Base-by-base conservation (phyloP, 257 asterid species). In the Gardenia jasminoides region DNA sequence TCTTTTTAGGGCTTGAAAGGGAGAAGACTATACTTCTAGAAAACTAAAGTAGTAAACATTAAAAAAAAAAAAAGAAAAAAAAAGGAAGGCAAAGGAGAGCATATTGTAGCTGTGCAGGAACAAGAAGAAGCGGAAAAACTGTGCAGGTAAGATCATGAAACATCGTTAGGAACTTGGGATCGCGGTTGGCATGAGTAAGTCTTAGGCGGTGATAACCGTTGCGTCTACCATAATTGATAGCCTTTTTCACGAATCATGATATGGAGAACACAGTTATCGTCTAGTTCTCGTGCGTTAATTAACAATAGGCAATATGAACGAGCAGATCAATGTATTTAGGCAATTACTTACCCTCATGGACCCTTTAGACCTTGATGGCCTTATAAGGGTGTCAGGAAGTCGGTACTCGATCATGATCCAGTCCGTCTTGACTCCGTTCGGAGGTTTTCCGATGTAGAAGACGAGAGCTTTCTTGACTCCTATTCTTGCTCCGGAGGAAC, bases 321-420 rank as follows among this genome's bases (percentile, higher is more conserved):
- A 62, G 7, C 26, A 62, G 6, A 62, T 62, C 10, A 58, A 58
- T 7, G 7, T 22, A n/a, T 8, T 24, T 24, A 13, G 67, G 16
- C 67, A n/a, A 24, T 10, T 46, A 82, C 90, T 82, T 81, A 91
- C 97, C 80, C 94, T 84, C 97, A 91, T 91, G 81, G 94, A 88
- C 2, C 91, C 87, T 47, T 75, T 85, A 48, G 89, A 82, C 54
- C 84, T 82, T 17, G 77, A 82, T 11, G 93, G 89, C 30, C 81
- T 81, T 74, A 80, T 72, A 3, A 81, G 39, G 24, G 82, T 75
- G 48, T 83, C 88, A 2, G 90, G 91, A 3, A 91, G 82, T 33
- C 94, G 82, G 58, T 88, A 91, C 86, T 91, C 97, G 0, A 87
- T 86, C 94, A 90, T 90, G 80, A 84, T 75, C 97, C 94, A 88